phyloP scores from a whole-genome alignment of 495 filamentous ascomycete genomes.

The Ramalina peruviana region DNA sequence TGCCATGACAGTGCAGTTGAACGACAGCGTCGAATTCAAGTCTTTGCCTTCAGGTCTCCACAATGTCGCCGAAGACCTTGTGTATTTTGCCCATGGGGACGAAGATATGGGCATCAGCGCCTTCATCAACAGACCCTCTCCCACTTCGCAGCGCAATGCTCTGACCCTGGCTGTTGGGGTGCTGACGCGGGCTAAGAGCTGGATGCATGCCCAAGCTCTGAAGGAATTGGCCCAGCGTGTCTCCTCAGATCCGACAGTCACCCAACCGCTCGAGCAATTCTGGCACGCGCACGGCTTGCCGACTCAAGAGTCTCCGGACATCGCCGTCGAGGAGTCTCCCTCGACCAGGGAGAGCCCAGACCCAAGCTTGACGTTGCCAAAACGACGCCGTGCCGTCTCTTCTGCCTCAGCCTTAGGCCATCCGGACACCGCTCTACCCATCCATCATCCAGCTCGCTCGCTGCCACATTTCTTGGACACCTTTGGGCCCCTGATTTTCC shows the following conservation, averaged over 20 bases:
- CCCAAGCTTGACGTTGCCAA: slow-evolving; percentile 22
- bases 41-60: slow-evolving; percentile 86
- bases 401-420: slow-evolving; percentile 47
- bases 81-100: slow-evolving; percentile 79
- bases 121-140: slow-evolving; percentile 73
- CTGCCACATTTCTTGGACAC: slow-evolving; percentile 60
- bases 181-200: slow-evolving; percentile 72
- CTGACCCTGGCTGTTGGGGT: slow-evolving; percentile 84
- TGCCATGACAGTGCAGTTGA: slow-evolving; percentile 49
- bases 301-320: slow-evolving; percentile 20
- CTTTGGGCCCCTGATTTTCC: slow-evolving; percentile 84
- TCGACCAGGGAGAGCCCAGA: slow-evolving; percentile 1
- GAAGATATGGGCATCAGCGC: slow-evolving; percentile 81
- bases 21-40: slow-evolving; percentile 89
- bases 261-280: slow-evolving; percentile 55
- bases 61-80: slow-evolving; percentile 72
- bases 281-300: slow-evolving; percentile 46
- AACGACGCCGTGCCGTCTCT: slow-evolving; percentile 38
- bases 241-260: slow-evolving; percentile 39
- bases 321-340: slow-evolving; percentile 8
- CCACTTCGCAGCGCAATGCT: slow-evolving; percentile 68
- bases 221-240: slow-evolving; percentile 61
- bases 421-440: slow-evolving; percentile 55
- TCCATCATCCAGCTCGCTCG: slow-evolving; percentile 75
- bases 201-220: slow-evolving; percentile 70